Evolutionary conservation across 495 filamentous ascomycete genomes (phyloP), one percentile per base, ranked within the genome.

Genomic region (Pseudevernia furfuracea): DNA sequence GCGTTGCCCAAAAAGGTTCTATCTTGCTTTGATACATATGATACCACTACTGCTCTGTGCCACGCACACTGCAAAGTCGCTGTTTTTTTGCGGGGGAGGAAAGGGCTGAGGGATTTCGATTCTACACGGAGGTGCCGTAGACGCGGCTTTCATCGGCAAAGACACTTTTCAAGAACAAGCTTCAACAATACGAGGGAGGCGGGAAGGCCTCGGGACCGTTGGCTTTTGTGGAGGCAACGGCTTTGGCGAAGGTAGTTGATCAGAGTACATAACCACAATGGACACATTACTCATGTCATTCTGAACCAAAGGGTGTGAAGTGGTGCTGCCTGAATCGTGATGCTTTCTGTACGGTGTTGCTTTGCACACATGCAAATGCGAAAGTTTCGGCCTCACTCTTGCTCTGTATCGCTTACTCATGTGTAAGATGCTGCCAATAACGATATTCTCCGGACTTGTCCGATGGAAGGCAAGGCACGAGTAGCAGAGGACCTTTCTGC

Each of bases 1-100:
- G 23, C 52, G 41, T 41, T 55, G 30, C 30, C 28, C 30, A 25
- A 52, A 48, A 61, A 37, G 41, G 48, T 57, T 38, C 23, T 28
- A 34, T 19, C 32, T 25, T 39, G 25, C 28, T 23, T 58, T 39
- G 23, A 32, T 48, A 44, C 57, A 34, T 28, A 69, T 58, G 67
- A 69, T 66, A 69, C 67, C 67, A 69, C 58, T 62, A 63, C 67
- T 66, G 67, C 67, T 66, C 56, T 48, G 60, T 66, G 64, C 64
- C 37, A 48, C 28, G 61, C 60, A 67, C 37, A 59, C 63, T 63
- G 65, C 60, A 63, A 63, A 36, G 61, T 56, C 56, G 56, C 43
- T 63, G 19, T 34, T 67, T 37, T 21, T 59, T 21, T 30, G 2
- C 11, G 9, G 19, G 25, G 38, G 23, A 6, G 14, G 7, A 36